These are phyloP conservation scores for Suillus brevipes DNA, from an alignment of 768 basidiomycete species.

Conservation along the genomic window DNA sequence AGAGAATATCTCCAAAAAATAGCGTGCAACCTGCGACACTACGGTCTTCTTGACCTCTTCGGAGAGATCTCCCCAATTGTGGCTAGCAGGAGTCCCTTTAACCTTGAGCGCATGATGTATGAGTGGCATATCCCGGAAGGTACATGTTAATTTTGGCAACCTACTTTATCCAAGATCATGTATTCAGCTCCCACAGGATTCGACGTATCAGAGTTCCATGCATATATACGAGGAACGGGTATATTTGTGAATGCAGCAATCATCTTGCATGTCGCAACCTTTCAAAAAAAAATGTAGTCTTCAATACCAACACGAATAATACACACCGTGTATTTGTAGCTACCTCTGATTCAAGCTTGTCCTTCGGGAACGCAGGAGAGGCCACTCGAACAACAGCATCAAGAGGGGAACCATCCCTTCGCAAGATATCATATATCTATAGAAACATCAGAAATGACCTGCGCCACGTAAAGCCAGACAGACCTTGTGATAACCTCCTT, in stretches of 20 bases:
- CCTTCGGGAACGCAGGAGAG: neutral
- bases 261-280: neutral
- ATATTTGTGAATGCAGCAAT: neutral
- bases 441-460: neutral
- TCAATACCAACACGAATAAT: neutral
- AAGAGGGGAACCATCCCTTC: neutral
- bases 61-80: neutral
- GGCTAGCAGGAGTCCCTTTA: neutral
- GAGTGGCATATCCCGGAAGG: neutral
- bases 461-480: neutral
- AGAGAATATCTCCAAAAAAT: conserved; percentile 2
- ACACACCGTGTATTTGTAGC: neutral
- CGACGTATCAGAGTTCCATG: neutral
- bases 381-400: neutral
- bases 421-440: neutral
- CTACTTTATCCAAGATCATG: neutral
- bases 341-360: neutral
- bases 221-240: neutral
- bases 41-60: neutral
- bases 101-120: neutral
- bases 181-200: neutral
- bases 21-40: conserved; percentile 3
- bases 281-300: neutral
- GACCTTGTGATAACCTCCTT: neutral
- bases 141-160: neutral